phyloP scores from a whole-genome alignment of 1,139 yeast species.

The Barnettozyma hawaiiensis region DNA sequence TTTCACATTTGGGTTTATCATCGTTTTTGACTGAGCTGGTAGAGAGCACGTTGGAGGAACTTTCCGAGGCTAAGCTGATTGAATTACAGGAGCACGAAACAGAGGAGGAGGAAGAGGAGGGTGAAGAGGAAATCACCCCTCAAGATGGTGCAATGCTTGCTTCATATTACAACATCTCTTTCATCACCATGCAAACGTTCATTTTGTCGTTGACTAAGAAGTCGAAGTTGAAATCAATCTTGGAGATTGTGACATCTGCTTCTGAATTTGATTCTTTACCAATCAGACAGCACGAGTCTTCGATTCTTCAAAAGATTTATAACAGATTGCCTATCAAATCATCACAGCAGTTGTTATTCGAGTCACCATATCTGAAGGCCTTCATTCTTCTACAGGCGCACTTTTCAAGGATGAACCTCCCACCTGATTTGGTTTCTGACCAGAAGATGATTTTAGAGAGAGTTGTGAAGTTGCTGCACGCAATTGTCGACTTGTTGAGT shows the following conservation, averaged over 20 bases:
- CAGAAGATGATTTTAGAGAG: constrained; percentile 45
- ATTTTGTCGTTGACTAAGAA: constrained; percentile 45
- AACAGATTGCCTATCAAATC: constrained; percentile 58
- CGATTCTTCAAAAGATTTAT: constrained; percentile 44
- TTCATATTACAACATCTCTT: constrained; percentile 62
- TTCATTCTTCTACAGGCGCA: constrained; percentile 79
- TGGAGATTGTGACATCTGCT: constrained; percentile 64
- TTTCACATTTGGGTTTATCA: constrained; percentile 63
- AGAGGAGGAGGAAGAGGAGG: constrained; percentile 34
- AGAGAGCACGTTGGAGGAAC: constrained; percentile 64
- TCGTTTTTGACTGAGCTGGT: constrained; percentile 79
- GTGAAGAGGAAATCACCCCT: constrained; percentile 46
- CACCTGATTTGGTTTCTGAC: constrained; percentile 57
- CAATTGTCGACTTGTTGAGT: constrained; percentile 70
- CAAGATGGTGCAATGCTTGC: constrained; percentile 71
- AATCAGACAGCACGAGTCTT: constrained; percentile 55
- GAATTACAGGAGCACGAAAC: constrained; percentile 41
- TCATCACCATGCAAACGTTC: constrained; percentile 57
- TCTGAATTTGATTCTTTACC: constrained; percentile 64
- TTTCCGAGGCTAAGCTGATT: constrained; percentile 55
- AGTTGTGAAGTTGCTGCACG: constrained; percentile 50
- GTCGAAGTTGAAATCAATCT: constrained; percentile 54
- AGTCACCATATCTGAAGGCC: constrained; percentile 61
- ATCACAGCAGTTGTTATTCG: constrained; percentile 33
- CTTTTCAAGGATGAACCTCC: constrained; percentile 56